Conservation (phyloP, 2,329 filamentous ascomycete species). For the Sporothrix euskadiensis region DNA sequence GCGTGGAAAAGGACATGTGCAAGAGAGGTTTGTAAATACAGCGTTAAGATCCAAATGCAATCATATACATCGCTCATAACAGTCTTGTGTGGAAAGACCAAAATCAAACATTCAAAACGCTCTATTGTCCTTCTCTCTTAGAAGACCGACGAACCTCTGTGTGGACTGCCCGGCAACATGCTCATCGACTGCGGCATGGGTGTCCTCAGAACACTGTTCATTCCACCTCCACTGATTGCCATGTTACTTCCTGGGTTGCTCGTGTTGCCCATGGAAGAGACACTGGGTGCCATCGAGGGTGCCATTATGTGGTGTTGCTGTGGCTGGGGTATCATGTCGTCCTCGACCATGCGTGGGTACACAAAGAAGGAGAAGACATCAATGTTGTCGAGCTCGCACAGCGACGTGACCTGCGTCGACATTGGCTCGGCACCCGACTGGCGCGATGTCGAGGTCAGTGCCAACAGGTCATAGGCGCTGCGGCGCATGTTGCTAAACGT, state of each 20-base stretch:
- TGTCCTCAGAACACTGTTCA: neutral
- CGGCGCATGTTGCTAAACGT: slow-evolving; percentile 86
- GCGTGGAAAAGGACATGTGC: neutral
- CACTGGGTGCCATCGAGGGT: neutral
- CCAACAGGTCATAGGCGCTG: slow-evolving; percentile 85
- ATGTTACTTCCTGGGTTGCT: neutral
- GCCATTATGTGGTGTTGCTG: neutral
- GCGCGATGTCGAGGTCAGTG: slow-evolving; percentile 81
- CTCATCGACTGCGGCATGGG: slow-evolving; percentile 13
- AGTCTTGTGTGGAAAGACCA: neutral
- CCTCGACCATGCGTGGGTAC: slow-evolving; percentile 57
- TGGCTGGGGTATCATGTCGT: neutral
- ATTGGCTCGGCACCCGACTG: slow-evolving; percentile 56
- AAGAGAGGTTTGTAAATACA: neutral
- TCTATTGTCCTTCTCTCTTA: neutral
- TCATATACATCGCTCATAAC: slow-evolving; percentile 17
- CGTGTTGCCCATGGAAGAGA: neutral
- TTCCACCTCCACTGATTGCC: neutral
- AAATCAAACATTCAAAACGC: neutral
- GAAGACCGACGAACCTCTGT: slow-evolving; percentile 12
- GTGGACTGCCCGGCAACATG: slow-evolving; percentile 15
- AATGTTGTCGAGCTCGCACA: slow-evolving; percentile 83
- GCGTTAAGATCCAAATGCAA: neutral
- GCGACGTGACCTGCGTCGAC: slow-evolving; percentile 66
- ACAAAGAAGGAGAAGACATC: slow-evolving; percentile 96